Evolutionary conservation across 1,284 basidiomycete genomes (phyloP).

Genomic region (Puccinia hordei): DNA sequence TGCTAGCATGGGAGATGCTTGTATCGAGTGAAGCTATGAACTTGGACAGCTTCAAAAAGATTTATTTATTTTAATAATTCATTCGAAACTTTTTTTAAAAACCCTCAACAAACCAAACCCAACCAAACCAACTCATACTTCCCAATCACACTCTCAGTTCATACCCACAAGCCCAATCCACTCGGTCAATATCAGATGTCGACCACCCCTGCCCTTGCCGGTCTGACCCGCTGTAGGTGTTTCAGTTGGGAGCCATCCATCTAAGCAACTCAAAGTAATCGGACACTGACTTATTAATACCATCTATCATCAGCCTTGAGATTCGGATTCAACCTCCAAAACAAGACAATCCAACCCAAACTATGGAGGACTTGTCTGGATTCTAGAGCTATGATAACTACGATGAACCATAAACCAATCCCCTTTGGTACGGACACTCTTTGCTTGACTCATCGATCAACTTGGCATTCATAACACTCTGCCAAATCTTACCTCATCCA

Average conservation of each 20-base stretch:
- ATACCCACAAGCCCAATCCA: no score
- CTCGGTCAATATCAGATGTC: background rate
- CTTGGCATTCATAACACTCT: background rate
- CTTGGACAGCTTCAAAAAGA: no score
- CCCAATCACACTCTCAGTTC: no score
- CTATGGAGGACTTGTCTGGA: background rate
- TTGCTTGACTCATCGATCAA: background rate
- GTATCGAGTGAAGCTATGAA: no score
- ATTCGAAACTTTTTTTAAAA: no score
- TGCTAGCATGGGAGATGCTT: no score
- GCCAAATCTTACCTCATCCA: background rate
- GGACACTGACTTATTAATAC: background rate
- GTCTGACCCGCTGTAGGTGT: slow-evolving; percentile 18
- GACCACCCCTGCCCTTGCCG: slow-evolving; percentile 10
- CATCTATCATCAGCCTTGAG: background rate
- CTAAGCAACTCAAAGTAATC: background rate
- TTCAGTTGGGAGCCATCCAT: background rate
- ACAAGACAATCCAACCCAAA: slow-evolving; percentile 5
- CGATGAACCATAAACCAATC: background rate
- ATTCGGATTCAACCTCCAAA: background rate
- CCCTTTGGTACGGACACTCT: slow-evolving; percentile 1
- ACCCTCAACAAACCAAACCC: background rate
- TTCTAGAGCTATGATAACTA: slow-evolving; percentile 11
- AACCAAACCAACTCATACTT: background rate
- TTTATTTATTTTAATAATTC: no score